These are phyloP conservation scores for Coprinopsis cinerea DNA, from an alignment of 768 basidiomycete species.

Conservation along the genomic window DNA sequence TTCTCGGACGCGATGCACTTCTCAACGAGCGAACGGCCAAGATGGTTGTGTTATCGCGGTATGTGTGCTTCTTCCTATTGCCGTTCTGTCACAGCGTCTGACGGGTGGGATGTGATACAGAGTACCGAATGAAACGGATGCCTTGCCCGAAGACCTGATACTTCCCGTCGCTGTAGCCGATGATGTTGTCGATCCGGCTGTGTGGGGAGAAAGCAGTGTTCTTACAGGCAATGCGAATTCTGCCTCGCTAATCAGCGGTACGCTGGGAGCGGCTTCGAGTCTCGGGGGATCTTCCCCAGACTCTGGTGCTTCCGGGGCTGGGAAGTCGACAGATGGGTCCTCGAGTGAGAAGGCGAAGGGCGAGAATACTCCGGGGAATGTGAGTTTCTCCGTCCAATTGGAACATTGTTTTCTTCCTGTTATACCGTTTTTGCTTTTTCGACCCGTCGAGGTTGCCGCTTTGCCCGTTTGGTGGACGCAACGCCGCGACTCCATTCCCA, in stretches of 20 bases:
- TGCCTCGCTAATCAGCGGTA: constrained; percentile 2
- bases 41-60: constrained; percentile 10
- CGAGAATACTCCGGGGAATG: constrained; percentile 24
- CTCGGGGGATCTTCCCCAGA: constrained; percentile 4
- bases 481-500: no score
- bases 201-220: constrained; percentile 8
- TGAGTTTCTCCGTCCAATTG: constrained; percentile 10
- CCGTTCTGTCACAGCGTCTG: constrained; percentile 3
- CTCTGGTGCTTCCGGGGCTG: constrained; percentile 16
- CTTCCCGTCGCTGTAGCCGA: constrained; percentile 56
- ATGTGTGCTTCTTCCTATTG: constrained; percentile 8
- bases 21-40: constrained; percentile 56
- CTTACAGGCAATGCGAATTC: neutral
- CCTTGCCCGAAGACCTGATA: constrained; percentile 55
- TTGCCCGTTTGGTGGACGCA: no score
- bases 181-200: constrained; percentile 44
- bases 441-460: no score
- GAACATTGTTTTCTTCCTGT: neutral
- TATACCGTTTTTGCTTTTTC: neutral
- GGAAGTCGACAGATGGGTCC: constrained; percentile 15
- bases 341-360: constrained; percentile 14
- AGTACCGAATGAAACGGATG: constrained; percentile 49
- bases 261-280: constrained; percentile 5
- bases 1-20: constrained; percentile 68
- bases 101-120: constrained; percentile 23